Percentiles rank a stretch among this genome's conserved stretches.
Conservation (phyloP, 2,329 filamentous ascomycete species). For the Aspergillus flavus region DNA sequence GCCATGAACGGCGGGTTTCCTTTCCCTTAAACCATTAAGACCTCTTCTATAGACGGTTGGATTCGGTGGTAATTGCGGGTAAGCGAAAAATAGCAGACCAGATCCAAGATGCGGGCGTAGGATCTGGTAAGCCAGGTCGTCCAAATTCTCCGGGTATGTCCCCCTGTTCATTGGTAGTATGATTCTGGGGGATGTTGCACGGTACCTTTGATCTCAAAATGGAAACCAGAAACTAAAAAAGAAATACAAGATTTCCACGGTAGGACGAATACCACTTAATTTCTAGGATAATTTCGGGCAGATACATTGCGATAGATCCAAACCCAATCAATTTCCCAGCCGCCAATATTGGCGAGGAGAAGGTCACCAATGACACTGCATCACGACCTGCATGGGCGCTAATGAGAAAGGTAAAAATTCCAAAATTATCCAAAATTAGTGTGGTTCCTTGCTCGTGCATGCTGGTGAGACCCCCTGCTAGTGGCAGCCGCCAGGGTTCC, state of each 20-base stretch:
- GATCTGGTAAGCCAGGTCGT: neutral
- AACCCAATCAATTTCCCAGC: slow-evolving; percentile 23
- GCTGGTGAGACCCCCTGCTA: slow-evolving; percentile 11
- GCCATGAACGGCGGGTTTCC: neutral
- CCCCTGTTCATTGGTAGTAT: neutral
- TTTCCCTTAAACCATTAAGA: neutral
- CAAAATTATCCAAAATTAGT: slow-evolving; percentile 30
- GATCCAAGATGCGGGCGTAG: neutral
- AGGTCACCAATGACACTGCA: slow-evolving; percentile 19
- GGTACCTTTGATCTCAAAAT: neutral
- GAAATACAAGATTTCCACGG: neutral
- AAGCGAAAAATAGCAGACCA: neutral
- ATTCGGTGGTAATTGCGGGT: neutral
- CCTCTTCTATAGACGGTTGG: neutral
- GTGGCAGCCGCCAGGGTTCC: slow-evolving; percentile 17
- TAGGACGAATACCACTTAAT: neutral
- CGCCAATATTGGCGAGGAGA: slow-evolving; percentile 7
- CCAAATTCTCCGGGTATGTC: neutral
- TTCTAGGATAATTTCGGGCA: neutral
- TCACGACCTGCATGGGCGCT: slow-evolving; percentile 21
- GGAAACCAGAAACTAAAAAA: neutral
- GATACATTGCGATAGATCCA: slow-evolving; percentile 16
- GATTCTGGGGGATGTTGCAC: neutral
- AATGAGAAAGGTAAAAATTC: slow-evolving; percentile 9
- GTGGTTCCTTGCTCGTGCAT: slow-evolving; percentile 20